Evolutionary conservation across 331 rosid species (phyloP).

Genomic region (Quercus lobata): DNA sequence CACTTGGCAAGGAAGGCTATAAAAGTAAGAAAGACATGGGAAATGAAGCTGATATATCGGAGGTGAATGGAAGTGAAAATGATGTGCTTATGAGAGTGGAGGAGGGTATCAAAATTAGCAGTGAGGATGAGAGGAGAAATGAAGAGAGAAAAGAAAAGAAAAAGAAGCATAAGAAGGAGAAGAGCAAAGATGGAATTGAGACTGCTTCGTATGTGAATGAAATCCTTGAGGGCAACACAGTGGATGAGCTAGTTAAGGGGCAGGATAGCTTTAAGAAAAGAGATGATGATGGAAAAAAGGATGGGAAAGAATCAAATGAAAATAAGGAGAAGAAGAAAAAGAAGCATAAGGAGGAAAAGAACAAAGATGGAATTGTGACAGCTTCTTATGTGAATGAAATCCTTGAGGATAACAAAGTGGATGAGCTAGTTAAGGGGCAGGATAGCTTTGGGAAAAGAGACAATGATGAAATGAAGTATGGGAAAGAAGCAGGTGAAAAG

Average conservation of each 20-base stretch:
- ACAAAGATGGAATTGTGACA: not conserved
- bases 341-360: conserved; percentile 9
- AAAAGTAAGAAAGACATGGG: too few relatives aligned
- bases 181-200: conserved; percentile 3
- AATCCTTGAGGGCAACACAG: not conserved
- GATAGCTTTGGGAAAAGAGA: not conserved
- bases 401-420: not conserved
- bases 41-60: too few relatives aligned
- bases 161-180: conserved; percentile 4
- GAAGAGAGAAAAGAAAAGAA: not conserved
- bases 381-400: not conserved
- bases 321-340: not conserved
- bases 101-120: too few relatives aligned
- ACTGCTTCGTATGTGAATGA: not conserved
- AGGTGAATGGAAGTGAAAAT: too few relatives aligned
- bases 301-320: not conserved
- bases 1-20: too few relatives aligned
- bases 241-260: not conserved
- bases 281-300: not conserved
- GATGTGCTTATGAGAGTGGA: too few relatives aligned
- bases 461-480: not conserved
- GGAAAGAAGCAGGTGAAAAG: conserved; percentile 2
- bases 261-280: not conserved
- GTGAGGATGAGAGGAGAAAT: not conserved
- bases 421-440: not conserved